Evolutionary conservation across 139 green algal species (phyloP).

Genomic region (Chlorella sp.): DNA sequence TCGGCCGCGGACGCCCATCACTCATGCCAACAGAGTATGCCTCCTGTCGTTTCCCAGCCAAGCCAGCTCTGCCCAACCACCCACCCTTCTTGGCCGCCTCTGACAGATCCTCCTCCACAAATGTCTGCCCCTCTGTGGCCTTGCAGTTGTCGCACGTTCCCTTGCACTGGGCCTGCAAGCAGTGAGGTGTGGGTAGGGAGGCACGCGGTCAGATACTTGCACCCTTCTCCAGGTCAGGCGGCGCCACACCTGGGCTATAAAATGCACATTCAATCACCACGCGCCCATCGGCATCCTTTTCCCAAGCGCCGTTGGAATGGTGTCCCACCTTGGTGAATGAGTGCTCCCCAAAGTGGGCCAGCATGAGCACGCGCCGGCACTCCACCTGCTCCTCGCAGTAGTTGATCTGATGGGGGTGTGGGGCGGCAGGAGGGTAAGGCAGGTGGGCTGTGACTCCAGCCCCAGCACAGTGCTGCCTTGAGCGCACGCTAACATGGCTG

Average conservation of each 20-base stretch:
- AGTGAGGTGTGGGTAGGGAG: neutral
- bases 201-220: neutral
- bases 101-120: slow-evolving; percentile 61
- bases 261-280: too few relatives aligned
- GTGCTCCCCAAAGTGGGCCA: slow-evolving; percentile 87
- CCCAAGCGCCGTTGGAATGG: too few relatives aligned
- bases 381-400: slow-evolving; percentile 84
- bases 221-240: too few relatives aligned
- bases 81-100: slow-evolving; percentile 50
- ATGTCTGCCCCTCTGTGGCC: slow-evolving; percentile 16
- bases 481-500: too few relatives aligned
- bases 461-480: too few relatives aligned
- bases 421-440: neutral
- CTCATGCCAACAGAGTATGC: neutral
- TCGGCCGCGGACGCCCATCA: neutral
- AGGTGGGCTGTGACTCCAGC: too few relatives aligned
- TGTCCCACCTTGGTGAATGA: slow-evolving; percentile 53
- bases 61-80: neutral
- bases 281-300: too few relatives aligned
- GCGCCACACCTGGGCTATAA: too few relatives aligned
- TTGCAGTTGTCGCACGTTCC: slow-evolving; percentile 83
- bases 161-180: slow-evolving; percentile 48
- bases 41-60: neutral
- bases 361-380: slow-evolving; percentile 81
- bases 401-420: slow-evolving; percentile 57